Evolutionary conservation across 345 rosid genomes (phyloP).

Genomic region (Litchi chinensis): DNA sequence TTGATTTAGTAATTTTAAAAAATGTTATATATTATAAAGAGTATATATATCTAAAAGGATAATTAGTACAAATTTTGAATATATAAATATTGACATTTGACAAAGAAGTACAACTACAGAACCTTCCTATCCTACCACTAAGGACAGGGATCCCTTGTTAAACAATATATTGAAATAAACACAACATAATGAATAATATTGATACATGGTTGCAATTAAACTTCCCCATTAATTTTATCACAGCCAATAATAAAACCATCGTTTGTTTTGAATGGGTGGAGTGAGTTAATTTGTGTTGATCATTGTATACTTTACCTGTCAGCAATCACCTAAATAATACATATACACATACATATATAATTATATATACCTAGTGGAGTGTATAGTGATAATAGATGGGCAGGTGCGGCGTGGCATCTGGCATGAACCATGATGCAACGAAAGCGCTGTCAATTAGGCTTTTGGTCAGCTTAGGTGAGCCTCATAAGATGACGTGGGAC

Average conservation of each 20-base stretch:
- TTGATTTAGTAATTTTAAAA: too few species aligned
- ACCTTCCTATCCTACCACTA: not conserved
- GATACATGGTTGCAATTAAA: not conserved
- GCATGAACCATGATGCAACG: conserved; percentile 29
- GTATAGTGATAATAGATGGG: not conserved
- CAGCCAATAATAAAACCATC: not conserved
- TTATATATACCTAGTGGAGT: not conserved
- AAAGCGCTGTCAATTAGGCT: conserved; percentile 3
- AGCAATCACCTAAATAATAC: not conserved
- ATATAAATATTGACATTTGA: too few species aligned
- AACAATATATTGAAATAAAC: too few species aligned
- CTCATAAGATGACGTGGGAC: not conserved
- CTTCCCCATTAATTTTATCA: not conserved
- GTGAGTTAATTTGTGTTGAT: not conserved
- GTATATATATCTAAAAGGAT: too few species aligned
- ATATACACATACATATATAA: not conserved
- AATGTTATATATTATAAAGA: too few species aligned
- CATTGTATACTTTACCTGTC: not conserved
- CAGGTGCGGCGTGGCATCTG: conserved; percentile 10
- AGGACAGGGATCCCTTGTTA: too few species aligned
- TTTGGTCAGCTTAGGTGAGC: conserved; percentile 5
- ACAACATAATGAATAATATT: not conserved
- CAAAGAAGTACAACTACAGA: too few species aligned
- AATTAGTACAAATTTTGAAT: too few species aligned
- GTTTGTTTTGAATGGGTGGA: not conserved